phyloP scores from a whole-genome alignment of 1,284 basidiomycete species.

The Peniophora sp. region DNA sequence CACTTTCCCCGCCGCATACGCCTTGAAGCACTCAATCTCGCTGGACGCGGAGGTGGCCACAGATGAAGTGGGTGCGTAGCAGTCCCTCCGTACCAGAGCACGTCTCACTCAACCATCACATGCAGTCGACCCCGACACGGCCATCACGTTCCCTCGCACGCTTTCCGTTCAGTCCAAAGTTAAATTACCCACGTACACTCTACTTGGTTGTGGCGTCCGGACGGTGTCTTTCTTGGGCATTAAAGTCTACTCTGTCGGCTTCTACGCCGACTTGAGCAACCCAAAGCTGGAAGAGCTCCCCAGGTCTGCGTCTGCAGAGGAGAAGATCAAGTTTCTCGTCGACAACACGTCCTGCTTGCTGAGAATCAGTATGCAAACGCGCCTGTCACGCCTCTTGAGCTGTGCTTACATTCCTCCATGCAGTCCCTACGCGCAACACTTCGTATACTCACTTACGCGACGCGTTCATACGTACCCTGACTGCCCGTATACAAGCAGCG shows the following conservation, averaged over 20 bases:
- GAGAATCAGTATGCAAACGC: conserved; percentile 49
- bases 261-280: conserved; percentile 73
- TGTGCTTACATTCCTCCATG: conserved; percentile 3
- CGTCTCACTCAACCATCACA: not conserved
- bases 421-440: conserved; percentile 78
- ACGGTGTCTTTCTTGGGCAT: conserved; percentile 80
- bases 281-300: conserved; percentile 55
- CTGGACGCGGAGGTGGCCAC: conserved; percentile 26
- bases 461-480: conserved; percentile 75
- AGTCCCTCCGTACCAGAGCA: too few species aligned
- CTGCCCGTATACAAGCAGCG: conserved; percentile 52
- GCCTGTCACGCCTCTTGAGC: not conserved
- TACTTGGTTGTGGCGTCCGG: conserved; percentile 77
- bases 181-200: conserved; percentile 49
- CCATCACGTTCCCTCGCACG: conserved; percentile 61
- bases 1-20: conserved; percentile 24
- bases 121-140: conserved; percentile 63
- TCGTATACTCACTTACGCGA: conserved; percentile 80
- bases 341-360: conserved; percentile 65
- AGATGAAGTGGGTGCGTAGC: not conserved
- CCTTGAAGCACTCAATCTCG: conserved; percentile 22
- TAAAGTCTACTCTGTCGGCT: conserved; percentile 79
- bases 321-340: conserved; percentile 64
- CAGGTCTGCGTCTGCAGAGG: conserved; percentile 44
- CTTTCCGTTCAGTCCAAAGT: conserved; percentile 55